Evolutionary conservation across 306 rosid species (phyloP).

Genomic region (Crotalaria pallida): DNA sequence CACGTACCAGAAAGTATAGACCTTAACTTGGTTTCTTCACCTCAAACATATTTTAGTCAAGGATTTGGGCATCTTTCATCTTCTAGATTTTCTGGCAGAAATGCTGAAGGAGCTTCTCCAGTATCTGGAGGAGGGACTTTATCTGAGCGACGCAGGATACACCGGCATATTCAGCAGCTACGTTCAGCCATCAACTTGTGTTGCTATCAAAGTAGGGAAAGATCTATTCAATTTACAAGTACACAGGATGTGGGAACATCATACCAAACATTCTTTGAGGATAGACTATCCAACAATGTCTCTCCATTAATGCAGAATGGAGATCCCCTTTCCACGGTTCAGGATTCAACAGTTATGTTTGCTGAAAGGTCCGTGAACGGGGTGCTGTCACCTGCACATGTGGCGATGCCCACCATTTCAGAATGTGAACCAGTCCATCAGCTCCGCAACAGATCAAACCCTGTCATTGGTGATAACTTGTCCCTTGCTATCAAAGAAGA

Average conservation of each 20-base stretch:
- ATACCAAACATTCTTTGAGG: constrained; percentile 58
- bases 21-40: constrained; percentile 67
- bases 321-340: constrained; percentile 37
- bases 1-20: constrained; percentile 56
- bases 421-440: constrained; percentile 46
- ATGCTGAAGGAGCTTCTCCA: constrained; percentile 54
- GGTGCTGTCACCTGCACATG: constrained; percentile 46
- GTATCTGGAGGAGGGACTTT: constrained; percentile 70
- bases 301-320: constrained; percentile 41
- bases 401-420: constrained; percentile 34
- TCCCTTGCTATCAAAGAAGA: constrained; percentile 36
- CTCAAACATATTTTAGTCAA: constrained; percentile 42
- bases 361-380: constrained; percentile 30
- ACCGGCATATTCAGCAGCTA: constrained; percentile 71
- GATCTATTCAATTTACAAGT: constrained; percentile 33
- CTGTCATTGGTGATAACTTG: constrained; percentile 26
- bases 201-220: constrained; percentile 47
- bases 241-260: constrained; percentile 48
- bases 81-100: constrained; percentile 56
- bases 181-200: constrained; percentile 35
- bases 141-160: constrained; percentile 70
- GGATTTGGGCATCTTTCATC: constrained; percentile 56
- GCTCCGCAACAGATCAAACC: constrained; percentile 37
- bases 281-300: constrained; percentile 45
- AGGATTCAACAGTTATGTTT: constrained; percentile 34